Evolutionary conservation across 2,329 filamentous ascomycete genomes (phyloP).

Genomic region (Ophiostoma triangulosporum): DNA sequence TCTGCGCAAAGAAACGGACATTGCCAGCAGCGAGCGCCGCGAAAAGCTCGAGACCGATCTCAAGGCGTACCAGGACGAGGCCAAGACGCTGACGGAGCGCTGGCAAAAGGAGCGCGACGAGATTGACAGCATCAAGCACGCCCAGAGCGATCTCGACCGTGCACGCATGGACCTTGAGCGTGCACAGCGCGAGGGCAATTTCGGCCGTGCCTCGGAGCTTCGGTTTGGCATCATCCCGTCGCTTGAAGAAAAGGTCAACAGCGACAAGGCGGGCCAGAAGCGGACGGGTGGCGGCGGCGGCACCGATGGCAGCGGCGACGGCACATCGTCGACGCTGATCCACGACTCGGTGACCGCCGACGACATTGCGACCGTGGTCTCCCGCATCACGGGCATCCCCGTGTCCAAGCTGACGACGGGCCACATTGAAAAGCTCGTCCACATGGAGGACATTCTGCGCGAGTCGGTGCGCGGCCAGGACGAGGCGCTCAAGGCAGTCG

Average conservation of each 20-base stretch:
- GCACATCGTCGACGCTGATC: constrained; percentile 46
- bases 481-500: constrained; percentile 79
- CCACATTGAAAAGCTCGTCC: constrained; percentile 85
- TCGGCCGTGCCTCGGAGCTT: constrained; percentile 79
- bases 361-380: constrained; percentile 87
- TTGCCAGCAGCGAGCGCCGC: constrained; percentile 74
- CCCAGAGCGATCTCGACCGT: constrained; percentile 77
- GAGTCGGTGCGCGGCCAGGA: constrained; percentile 84
- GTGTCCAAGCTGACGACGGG: constrained; percentile 85
- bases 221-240: constrained; percentile 76
- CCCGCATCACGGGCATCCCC: constrained; percentile 81
- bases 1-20: constrained; percentile 82
- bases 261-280: constrained; percentile 40
- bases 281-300: constrained; percentile 25
- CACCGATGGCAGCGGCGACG: constrained; percentile 29
- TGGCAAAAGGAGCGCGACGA: constrained; percentile 87
- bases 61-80: constrained; percentile 64
- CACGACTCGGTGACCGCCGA: constrained; percentile 93
- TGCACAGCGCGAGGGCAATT: constrained; percentile 78
- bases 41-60: constrained; percentile 73
- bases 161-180: constrained; percentile 75
- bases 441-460: constrained; percentile 84
- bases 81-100: constrained; percentile 57
- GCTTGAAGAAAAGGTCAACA: constrained; percentile 65
- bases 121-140: constrained; percentile 74